Conservation (phyloP, 2,329 filamentous ascomycete genomes). For the Didymella segeticola region DNA sequence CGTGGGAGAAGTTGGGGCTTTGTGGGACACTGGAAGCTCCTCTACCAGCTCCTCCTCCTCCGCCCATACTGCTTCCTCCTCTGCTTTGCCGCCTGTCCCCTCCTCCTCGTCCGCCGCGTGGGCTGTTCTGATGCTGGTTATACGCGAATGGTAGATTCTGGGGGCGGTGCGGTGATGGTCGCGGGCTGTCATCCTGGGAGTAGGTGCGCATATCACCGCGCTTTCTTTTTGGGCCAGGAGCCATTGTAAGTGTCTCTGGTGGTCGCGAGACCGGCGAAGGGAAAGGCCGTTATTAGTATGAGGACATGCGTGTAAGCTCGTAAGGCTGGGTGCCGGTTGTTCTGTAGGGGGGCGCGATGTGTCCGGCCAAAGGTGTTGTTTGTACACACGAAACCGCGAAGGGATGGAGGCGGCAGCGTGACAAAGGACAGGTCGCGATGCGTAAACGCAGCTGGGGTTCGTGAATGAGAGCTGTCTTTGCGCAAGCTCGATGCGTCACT, state of each 20-base stretch:
- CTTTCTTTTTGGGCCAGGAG: conserved; percentile 65
- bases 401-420: conserved; percentile 18
- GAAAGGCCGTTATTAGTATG: conserved; percentile 25
- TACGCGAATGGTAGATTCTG: conserved; percentile 61
- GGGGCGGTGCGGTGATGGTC: conserved; percentile 60
- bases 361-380: neutral
- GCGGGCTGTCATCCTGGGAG: conserved; percentile 51
- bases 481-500: conserved; percentile 23
- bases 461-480: conserved; percentile 16
- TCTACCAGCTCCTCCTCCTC: conserved; percentile 30
- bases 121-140: conserved; percentile 50
- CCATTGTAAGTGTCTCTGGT: conserved; percentile 53
- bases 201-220: conserved; percentile 53
- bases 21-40: conserved; percentile 40
- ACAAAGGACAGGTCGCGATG: conserved; percentile 20
- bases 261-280: conserved; percentile 36
- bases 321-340: neutral
- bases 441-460: conserved; percentile 26
- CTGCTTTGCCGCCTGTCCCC: conserved; percentile 25
- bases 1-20: conserved; percentile 37
- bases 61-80: conserved; percentile 32
- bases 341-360: neutral
- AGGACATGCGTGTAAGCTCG: conserved; percentile 39
- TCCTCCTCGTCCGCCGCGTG: conserved; percentile 37
- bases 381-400: conserved; percentile 8